Base-by-base conservation (phyloP, 495 filamentous ascomycete species). In the Pseudomonodictys pantanalensis region DNA sequence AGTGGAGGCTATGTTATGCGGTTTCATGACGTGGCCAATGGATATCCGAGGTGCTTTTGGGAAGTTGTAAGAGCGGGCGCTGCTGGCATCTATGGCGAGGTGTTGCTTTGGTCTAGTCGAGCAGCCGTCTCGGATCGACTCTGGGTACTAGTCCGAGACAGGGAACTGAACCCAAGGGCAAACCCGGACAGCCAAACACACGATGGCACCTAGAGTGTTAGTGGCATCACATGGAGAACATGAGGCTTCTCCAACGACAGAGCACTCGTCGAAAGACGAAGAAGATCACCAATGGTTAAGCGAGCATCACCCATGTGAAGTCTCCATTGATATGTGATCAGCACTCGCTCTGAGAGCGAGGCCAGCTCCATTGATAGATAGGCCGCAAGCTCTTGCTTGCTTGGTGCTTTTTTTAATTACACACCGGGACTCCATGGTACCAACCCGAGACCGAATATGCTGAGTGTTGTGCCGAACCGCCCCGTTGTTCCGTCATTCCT, bases 231-330 rank as follows among this genome's bases (percentile, higher is more conserved):
- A 18, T 15, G 20, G 20, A 41, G 20, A 3, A 41, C 12, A 41
- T 18, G 20, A 5, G 38, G 3, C 20, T 12, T 18, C 4, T 5
- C 15, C 15, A 12, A 41, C 20, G 15, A 41, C 38, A 41, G 38
- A 7, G 38, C 38, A 41, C 20, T 41, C 11, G 43, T 22, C 41
- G 15, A 10, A 20, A 10, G 44, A 53, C 8, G 58, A 54, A 59
- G 51, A 56, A 62, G 62, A 68, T 62, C 66, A 69, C 63, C 67
- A 69, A 71, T 71, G 69, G 69, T 69, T 71, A 64, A 52, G 59
- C 69, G 69, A 66, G 33, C 42, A 67, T 69, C 69, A 71, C 69
- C 67, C 60, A 60, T 63, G 67, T 71, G 69, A 69, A 62, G 64
- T 64, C 69, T 71, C 67, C 68, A 71, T 71, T 69, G 68, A 64